phyloP scores from a whole-genome alignment of 1,284 basidiomycete genomes.

The Meripilus lineatus region DNA sequence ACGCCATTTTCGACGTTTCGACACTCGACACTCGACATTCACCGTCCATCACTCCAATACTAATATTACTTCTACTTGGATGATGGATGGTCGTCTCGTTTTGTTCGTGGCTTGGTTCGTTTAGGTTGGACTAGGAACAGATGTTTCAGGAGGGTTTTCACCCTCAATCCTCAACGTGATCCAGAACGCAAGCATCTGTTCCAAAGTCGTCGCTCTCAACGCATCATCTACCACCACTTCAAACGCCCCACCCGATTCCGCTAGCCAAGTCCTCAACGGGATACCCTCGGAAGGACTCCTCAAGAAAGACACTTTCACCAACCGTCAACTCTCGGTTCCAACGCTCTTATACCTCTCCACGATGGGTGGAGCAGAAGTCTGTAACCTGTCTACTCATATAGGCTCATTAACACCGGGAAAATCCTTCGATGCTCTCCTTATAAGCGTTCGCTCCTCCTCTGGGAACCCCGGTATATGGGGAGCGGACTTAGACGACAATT shows the following conservation, averaged over 20 bases:
- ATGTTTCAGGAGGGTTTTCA: conserved; percentile 87
- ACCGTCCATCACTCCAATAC: background rate
- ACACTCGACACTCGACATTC: background rate
- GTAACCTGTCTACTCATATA: conserved; percentile 63
- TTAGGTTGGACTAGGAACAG: conserved; percentile 86
- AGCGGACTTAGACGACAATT: conserved; percentile 31
- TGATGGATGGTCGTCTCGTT: background rate
- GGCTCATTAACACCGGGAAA: conserved; percentile 82
- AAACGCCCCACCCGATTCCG: conserved; percentile 7
- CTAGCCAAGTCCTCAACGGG: no score
- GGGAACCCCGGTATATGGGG: conserved; percentile 65
- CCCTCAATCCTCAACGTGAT: conserved; percentile 83
- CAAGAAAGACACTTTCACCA: conserved; percentile 40
- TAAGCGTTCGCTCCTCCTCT: conserved; percentile 44
- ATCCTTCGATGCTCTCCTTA: conserved; percentile 86
- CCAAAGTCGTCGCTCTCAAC: conserved; percentile 59
- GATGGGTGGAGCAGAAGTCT: conserved; percentile 85
- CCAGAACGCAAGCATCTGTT: conserved; percentile 78
- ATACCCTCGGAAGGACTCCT: no score
- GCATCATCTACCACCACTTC: conserved; percentile 4
- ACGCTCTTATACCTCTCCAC: conserved; percentile 90
- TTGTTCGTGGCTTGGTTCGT: no score
- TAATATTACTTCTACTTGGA: background rate
- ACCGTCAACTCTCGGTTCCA: conserved; percentile 65
- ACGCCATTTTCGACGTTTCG: no score